Conservation (phyloP, 768 basidiomycete species). For the Austroboletus festivus region DNA sequence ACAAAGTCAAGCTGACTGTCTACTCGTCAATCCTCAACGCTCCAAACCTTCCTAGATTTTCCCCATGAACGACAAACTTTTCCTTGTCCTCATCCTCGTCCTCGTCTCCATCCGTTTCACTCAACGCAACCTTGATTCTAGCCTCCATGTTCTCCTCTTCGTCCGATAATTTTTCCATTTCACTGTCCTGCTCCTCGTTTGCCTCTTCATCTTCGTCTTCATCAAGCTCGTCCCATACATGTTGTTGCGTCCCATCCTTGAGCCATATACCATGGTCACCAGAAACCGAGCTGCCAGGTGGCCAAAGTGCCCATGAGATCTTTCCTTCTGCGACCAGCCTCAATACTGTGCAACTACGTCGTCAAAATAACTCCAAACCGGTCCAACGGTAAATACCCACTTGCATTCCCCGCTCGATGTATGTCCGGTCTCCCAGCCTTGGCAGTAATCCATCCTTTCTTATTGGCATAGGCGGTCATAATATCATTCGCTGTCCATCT, state of each 20-base stretch:
- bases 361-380: neutral
- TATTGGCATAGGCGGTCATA: conserved; percentile 70
- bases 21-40: conserved; percentile 29
- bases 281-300: conserved; percentile 43
- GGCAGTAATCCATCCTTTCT: conserved; percentile 85
- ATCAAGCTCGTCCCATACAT: conserved; percentile 21
- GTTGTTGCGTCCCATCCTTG: conserved; percentile 26
- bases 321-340: conserved; percentile 79
- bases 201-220: conserved; percentile 33
- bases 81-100: conserved; percentile 21
- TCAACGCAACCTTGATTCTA: conserved; percentile 1
- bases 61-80: neutral
- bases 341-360: conserved; percentile 50
- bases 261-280: conserved; percentile 59
- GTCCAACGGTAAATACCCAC: conserved; percentile 46
- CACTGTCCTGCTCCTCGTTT: conserved; percentile 25
- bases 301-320: conserved; percentile 85
- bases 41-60: conserved; percentile 27
- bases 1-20: neutral
- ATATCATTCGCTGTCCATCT: conserved; percentile 87
- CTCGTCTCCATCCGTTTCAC: conserved; percentile 18
- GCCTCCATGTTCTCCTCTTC: conserved; percentile 6
- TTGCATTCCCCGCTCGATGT: conserved; percentile 84
- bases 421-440: conserved; percentile 88
- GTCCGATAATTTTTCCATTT: conserved; percentile 8